Evolutionary conservation across 805 yeast genomes (phyloP).

Genomic region (Spathaspora gorwiae): DNA sequence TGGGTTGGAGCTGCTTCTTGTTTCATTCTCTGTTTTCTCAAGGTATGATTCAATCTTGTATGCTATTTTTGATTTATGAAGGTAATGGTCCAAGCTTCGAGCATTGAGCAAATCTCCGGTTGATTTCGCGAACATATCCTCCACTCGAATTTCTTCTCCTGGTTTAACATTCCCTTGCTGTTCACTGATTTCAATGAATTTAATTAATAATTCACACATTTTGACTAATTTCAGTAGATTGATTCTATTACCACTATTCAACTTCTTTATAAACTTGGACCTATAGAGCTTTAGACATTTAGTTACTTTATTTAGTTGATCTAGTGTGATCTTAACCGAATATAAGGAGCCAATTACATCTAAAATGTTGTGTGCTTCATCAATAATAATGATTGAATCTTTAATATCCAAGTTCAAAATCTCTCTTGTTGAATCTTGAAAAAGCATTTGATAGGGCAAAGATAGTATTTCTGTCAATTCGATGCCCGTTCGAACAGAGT

Average conservation of each 20-base stretch:
- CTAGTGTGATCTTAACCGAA: slow-evolving; percentile 52
- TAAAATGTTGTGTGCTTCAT: slow-evolving; percentile 86
- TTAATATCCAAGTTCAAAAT: slow-evolving; percentile 55
- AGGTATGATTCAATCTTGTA: slow-evolving; percentile 76
- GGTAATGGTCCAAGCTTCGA: slow-evolving; percentile 59
- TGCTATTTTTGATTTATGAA: slow-evolving; percentile 69
- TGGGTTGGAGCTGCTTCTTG: slow-evolving; percentile 38
- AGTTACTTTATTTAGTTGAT: slow-evolving; percentile 44
- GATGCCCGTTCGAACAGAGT: slow-evolving; percentile 57
- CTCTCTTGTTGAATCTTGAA: slow-evolving; percentile 57
- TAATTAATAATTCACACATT: slow-evolving; percentile 47
- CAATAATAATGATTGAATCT: slow-evolving; percentile 70
- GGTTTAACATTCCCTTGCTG: slow-evolving; percentile 28
- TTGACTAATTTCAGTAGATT: slow-evolving; percentile 61
- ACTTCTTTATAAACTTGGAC: slow-evolving; percentile 53
- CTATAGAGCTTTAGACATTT: slow-evolving; percentile 52
- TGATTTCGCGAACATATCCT: slow-evolving; percentile 52
- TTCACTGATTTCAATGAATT: slow-evolving; percentile 36
- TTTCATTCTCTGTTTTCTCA: slow-evolving; percentile 19
- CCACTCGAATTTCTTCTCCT: slow-evolving; percentile 51
- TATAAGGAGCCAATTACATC: slow-evolving; percentile 71
- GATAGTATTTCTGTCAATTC: slow-evolving; percentile 70
- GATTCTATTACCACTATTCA: slow-evolving; percentile 69
- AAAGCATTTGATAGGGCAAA: slow-evolving; percentile 76
- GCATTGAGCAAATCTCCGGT: slow-evolving; percentile 71